phyloP scores from a whole-genome alignment of 805 yeast species.

The Lipomyces kockii region DNA sequence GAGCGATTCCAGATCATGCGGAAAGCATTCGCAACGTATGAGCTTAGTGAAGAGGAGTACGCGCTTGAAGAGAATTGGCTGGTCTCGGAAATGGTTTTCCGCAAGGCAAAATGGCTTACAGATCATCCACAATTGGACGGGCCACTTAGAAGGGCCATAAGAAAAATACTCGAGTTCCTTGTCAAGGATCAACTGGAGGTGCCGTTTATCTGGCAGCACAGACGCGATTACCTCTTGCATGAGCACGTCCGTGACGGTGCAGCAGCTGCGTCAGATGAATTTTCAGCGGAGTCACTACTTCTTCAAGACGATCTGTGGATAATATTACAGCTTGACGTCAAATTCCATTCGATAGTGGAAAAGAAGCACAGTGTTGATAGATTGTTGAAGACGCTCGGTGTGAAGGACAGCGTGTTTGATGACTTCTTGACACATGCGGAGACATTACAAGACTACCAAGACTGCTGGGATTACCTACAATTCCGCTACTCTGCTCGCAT shows the following conservation, averaged over 20 bases:
- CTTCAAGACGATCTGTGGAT: constrained; percentile 90
- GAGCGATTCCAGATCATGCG: constrained; percentile 88
- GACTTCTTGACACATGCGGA: constrained; percentile 62
- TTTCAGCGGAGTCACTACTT: constrained; percentile 41
- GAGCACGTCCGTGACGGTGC: constrained; percentile 52
- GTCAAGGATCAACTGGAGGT: constrained; percentile 83
- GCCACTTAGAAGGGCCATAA: constrained; percentile 67
- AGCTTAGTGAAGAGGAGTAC: constrained; percentile 68
- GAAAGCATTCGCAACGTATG: constrained; percentile 64
- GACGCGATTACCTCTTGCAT: constrained; percentile 81
- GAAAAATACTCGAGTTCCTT: constrained; percentile 70
- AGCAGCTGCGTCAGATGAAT: constrained; percentile 34
- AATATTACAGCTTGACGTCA: constrained; percentile 82
- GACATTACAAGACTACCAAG: constrained; percentile 81
- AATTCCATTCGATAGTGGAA: constrained; percentile 80
- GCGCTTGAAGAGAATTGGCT: constrained; percentile 80
- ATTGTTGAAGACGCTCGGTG: constrained; percentile 57
- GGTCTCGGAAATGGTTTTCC: constrained; percentile 61
- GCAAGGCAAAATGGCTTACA: constrained; percentile 55
- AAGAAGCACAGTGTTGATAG: constrained; percentile 68
- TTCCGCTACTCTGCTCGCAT: constrained; percentile 69
- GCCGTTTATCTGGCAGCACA: constrained; percentile 93
- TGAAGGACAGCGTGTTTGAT: constrained; percentile 61
- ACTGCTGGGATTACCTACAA: constrained; percentile 78
- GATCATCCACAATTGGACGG: constrained; percentile 48